A percentile compares a stretch with the other conserved stretches of the same genome.
Conservation (phyloP, 1,284 basidiomycete species). For the Coriolopsis trogii region DNA sequence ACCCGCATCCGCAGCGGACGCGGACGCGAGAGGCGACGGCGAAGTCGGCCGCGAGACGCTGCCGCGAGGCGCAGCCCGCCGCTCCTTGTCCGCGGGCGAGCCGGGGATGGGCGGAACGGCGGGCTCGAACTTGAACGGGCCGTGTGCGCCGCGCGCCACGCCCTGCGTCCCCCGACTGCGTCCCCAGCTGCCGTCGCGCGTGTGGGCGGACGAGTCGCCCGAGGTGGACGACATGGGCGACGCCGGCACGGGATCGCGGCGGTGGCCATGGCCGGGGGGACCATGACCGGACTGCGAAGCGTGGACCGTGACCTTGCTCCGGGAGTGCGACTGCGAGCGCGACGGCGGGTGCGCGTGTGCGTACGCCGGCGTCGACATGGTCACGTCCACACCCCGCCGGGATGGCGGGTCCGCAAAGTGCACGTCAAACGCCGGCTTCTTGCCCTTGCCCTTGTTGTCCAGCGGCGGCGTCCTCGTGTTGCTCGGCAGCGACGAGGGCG, state of each 20-base stretch:
- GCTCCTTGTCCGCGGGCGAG: slow-evolving; percentile 37
- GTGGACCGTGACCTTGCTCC: background rate
- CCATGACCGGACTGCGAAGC: slow-evolving; percentile 15
- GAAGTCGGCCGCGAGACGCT: slow-evolving; percentile 7
- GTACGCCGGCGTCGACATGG: slow-evolving; percentile 12
- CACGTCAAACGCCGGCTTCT: slow-evolving; percentile 21
- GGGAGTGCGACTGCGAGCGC: slow-evolving; percentile 2
- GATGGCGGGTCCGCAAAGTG: slow-evolving; percentile 22
- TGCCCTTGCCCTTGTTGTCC: slow-evolving; percentile 22
- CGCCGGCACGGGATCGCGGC: slow-evolving; percentile 24
- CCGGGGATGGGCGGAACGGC: slow-evolving; percentile 42
- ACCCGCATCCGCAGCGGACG: no score
- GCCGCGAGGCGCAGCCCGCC: slow-evolving; percentile 16
- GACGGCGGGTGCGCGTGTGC: slow-evolving; percentile 1
- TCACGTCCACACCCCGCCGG: slow-evolving; percentile 19
- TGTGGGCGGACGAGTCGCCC: slow-evolving; percentile 26
- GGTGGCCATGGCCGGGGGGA: slow-evolving; percentile 8
- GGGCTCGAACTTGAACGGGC: slow-evolving; percentile 45
- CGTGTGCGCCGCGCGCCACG: slow-evolving; percentile 32
- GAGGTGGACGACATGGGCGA: slow-evolving; percentile 34
- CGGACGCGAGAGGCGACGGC: slow-evolving; percentile 24
- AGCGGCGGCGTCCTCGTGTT: slow-evolving; percentile 1
- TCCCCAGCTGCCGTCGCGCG: slow-evolving; percentile 31
- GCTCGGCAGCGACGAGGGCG: slow-evolving; percentile 5
- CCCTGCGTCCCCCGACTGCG: slow-evolving; percentile 32